Base-by-base conservation (phyloP, 768 basidiomycete species). In the Scleroderma citrinum region DNA sequence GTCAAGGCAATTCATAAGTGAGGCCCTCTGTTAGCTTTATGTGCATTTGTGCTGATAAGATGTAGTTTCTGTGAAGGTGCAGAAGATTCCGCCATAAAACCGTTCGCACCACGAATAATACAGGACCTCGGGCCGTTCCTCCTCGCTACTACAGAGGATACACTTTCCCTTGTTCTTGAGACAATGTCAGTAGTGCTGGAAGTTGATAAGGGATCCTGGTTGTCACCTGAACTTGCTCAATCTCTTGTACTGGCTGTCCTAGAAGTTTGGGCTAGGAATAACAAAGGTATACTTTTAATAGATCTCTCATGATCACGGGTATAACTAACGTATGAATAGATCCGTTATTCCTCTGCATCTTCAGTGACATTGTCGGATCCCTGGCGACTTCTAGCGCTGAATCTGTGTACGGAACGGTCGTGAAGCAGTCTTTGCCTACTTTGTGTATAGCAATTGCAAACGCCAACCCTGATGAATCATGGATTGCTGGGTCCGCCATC, bases 1-100 rank as follows among this genome's bases (percentile, higher is more conserved):
- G 87, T 98, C 23, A 89, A 91, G 65, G 92, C 95, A 2, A 76
- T 97, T 34, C 83, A 89, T 59, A 94, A 97, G 96, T 97, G 59
- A 50, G 82, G 63, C 16, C 31, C 49, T 37, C n/a, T 37, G 20
- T 31, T 29, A 17, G 7, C 1, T 23, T 46, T n/a, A 21, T 12
- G 31, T 11, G 1, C 10, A 24, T 24, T 3, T 34, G 19, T 1
- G 19, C 48, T 64, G 16, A 56, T 12, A 39, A n/a, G 50, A n/a
- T 49, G 17, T 49, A 89, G 87, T 61, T 88, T 88, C 70, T 87
- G 80, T 66, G 74, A 82, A 49, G 78, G 76, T 6, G 77, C 80
- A 14, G 65, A 68, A 23, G 77, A 84, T 21, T 74, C 77, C 2
- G 76, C 78, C 17, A 67, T 89, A 35, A 69, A 71, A 40, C 77